A percentile compares a stretch with the other conserved stretches of the same genome.
These are phyloP conservation scores for Colletotrichum falcatum DNA, from an alignment of 2,329 filamentous ascomycete genomes.

Conservation along the genomic window DNA sequence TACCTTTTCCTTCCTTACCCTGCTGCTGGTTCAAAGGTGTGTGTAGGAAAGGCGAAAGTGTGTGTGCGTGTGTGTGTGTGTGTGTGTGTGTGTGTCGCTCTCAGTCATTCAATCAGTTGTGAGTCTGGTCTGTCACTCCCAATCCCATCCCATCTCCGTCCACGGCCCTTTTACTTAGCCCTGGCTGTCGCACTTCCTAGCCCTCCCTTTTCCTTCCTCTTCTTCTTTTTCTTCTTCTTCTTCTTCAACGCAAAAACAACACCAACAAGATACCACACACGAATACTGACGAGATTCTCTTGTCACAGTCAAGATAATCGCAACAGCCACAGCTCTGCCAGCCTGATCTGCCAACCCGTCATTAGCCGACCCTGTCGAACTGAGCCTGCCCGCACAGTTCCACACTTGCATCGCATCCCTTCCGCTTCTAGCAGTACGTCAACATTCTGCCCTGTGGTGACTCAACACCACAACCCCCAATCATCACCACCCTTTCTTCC, in stretches of 20 bases:
- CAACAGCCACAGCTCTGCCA: constrained; percentile 61
- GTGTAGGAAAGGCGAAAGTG: background rate
- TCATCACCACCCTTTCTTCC: constrained; percentile 23
- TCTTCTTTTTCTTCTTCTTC: constrained; percentile 52
- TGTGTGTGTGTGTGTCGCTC: constrained; percentile 19
- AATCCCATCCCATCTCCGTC: constrained; percentile 43
- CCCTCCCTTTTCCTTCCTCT: constrained; percentile 52
- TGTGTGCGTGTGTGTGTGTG: constrained; percentile 8
- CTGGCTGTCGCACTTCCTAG: constrained; percentile 42
- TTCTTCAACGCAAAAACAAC: constrained; percentile 63
- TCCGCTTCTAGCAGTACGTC: constrained; percentile 45
- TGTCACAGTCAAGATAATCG: constrained; percentile 72
- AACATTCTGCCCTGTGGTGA: constrained; percentile 36
- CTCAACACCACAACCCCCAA: constrained; percentile 35
- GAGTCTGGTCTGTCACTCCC: constrained; percentile 30
- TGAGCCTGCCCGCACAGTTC: constrained; percentile 44
- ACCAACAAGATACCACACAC: constrained; percentile 55
- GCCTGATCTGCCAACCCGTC: constrained; percentile 48
- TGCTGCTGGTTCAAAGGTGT: constrained; percentile 6
- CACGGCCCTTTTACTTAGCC: constrained; percentile 45
- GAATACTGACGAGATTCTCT: constrained; percentile 65
- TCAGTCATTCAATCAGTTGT: constrained; percentile 16
- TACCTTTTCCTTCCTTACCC: constrained; percentile 2
- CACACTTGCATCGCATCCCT: constrained; percentile 41
- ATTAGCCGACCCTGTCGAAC: constrained; percentile 39